phyloP scores from a whole-genome alignment of 148 eudicot species.

The Rhododendron vialii region DNA sequence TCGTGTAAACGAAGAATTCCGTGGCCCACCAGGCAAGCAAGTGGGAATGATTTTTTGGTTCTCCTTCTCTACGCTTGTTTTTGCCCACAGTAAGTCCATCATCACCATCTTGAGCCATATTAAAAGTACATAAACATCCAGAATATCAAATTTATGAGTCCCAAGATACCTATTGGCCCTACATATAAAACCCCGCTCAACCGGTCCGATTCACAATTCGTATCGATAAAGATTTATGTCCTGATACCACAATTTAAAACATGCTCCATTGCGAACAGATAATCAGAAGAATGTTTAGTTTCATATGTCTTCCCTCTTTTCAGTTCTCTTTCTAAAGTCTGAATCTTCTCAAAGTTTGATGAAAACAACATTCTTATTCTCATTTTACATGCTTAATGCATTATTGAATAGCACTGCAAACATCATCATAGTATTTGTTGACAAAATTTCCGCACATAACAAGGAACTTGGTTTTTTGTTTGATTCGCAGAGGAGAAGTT shows the following conservation, averaged over 20 bases:
- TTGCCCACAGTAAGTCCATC: constrained; percentile 60
- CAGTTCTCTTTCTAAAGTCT: neutral
- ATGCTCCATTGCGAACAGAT: neutral
- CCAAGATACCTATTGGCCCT: too few species aligned
- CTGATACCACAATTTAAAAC: neutral
- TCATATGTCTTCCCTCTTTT: neutral
- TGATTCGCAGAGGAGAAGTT: constrained; percentile 40
- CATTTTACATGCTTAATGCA: neutral
- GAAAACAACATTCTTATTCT: neutral
- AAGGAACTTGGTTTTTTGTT: neutral
- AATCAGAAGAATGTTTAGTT: neutral
- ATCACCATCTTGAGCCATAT: neutral
- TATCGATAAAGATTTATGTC: neutral
- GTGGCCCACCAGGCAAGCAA: constrained; percentile 55
- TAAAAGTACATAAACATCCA: too few species aligned
- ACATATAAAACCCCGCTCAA: too few species aligned
- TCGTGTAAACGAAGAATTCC: constrained; percentile 48
- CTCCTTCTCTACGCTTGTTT: constrained; percentile 62
- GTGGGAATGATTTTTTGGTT: constrained; percentile 61
- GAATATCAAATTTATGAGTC: too few species aligned
- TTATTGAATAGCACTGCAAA: neutral
- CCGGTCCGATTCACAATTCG: too few species aligned
- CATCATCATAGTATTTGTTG: neutral
- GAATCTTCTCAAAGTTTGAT: neutral
- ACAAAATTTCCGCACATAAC: neutral